Conservation (phyloP, 441 rosid genomes). For the Oxalis stricta region DNA sequence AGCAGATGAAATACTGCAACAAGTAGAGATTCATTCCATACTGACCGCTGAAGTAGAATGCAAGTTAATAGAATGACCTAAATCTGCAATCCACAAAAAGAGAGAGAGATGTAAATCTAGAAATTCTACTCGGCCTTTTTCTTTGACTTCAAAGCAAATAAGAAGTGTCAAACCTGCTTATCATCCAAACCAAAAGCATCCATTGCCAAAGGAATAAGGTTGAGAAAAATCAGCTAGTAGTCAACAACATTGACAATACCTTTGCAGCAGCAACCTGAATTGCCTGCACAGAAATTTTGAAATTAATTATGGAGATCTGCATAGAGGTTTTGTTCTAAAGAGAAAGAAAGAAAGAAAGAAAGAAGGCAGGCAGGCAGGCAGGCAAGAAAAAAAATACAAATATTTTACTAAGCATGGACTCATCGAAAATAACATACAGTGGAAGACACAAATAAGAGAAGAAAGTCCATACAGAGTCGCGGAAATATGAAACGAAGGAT, state of each 20-base stretch:
- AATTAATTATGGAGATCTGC: no score
- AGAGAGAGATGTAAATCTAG: constrained; percentile 13
- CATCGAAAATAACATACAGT: neutral
- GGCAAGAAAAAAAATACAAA: neutral
- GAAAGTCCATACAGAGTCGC: constrained; percentile 44
- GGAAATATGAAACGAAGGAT: constrained; percentile 66
- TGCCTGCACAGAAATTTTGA: constrained; percentile 32
- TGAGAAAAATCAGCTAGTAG: constrained; percentile 43
- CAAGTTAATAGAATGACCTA: constrained; percentile 32
- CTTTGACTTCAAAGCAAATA: no score
- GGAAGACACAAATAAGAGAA: neutral
- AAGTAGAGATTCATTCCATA: constrained; percentile 49
- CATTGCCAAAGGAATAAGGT: constrained; percentile 31
- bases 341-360: neutral
- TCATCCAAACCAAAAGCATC: constrained; percentile 62
- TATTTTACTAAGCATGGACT: neutral
- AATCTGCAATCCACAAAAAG: constrained; percentile 46
- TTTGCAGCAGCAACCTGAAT: constrained; percentile 68
- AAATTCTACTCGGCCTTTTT: neutral
- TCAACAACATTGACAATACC: constrained; percentile 49
- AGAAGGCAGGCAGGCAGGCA: neutral
- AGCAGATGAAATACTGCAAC: constrained; percentile 51
- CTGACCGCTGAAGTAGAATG: constrained; percentile 33
- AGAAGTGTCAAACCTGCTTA: constrained; percentile 43
- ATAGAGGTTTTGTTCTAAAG: no score